Evolutionary conservation across 169 alveolate genomes (phyloP).

Genomic region (Cryptosporidium sp.): DNA sequence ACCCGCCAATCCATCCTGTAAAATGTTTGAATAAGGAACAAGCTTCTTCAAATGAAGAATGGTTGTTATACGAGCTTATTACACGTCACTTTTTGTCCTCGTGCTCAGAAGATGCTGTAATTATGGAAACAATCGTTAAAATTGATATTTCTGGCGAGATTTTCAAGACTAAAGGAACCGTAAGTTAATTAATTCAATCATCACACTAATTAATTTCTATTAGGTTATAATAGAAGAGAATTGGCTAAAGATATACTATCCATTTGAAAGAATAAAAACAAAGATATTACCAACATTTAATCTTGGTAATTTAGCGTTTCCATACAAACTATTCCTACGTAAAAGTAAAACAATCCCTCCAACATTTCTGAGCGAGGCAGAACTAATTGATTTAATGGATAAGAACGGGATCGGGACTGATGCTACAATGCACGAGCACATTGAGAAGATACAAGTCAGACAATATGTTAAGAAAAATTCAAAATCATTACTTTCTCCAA

Average conservation of each 20-base stretch:
- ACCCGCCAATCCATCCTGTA: constrained; percentile 99
- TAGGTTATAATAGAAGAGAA: constrained; percentile 47
- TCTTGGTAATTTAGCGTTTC: constrained; percentile 84
- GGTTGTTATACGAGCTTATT: constrained; percentile 90
- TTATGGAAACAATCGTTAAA: constrained; percentile 84
- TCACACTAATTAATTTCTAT: neutral
- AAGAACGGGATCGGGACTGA: constrained; percentile 98
- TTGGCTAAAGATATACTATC: constrained; percentile 73
- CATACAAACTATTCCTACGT: constrained; percentile 80
- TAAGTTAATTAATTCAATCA: constrained; percentile 26
- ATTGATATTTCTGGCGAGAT: constrained; percentile 84
- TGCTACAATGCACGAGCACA: constrained; percentile 99
- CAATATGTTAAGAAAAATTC: constrained; percentile 85
- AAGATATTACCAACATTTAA: constrained; percentile 85
- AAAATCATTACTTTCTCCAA: constrained; percentile 84
- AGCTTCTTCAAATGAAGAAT: constrained; percentile 84
- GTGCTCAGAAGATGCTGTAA: constrained; percentile 90
- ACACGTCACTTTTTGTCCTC: constrained; percentile 91
- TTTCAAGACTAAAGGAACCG: constrained; percentile 86
- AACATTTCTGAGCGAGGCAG: constrained; percentile 92
- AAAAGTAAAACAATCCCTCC: constrained; percentile 93
- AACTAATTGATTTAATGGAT: constrained; percentile 94
- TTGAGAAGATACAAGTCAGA: constrained; percentile 93
- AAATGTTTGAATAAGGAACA: constrained; percentile 86
- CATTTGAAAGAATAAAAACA: constrained; percentile 86